A percentile compares a stretch with the other conserved stretches of the same genome.
Evolutionary conservation across 2,329 filamentous ascomycete genomes (phyloP).

Genomic region (Phaeosphaeriaceae sp.): DNA sequence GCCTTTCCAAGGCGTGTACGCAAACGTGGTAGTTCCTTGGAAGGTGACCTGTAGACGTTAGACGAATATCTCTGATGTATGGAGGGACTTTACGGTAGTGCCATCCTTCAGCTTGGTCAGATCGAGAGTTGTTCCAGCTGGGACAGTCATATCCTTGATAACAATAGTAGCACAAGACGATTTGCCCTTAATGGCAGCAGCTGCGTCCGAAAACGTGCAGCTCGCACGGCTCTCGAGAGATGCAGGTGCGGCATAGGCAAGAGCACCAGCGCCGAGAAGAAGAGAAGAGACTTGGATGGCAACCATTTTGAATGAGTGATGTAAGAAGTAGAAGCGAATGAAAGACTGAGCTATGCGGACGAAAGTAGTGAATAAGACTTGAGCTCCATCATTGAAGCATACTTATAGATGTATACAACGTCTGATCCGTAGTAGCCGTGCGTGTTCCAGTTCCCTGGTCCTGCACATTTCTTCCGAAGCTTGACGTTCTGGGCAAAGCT

Average conservation of each 20-base stretch:
- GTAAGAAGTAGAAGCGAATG: conserved; percentile 6
- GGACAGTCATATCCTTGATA: conserved; percentile 62
- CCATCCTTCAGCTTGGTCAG: conserved; percentile 60
- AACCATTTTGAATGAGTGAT: conserved; percentile 24
- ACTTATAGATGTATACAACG: not conserved
- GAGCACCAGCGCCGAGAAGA: conserved; percentile 36
- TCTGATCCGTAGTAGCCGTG: not conserved
- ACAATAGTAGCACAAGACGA: conserved; percentile 62
- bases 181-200: conserved; percentile 58
- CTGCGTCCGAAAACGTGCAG: conserved; percentile 64
- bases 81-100: conserved; percentile 50
- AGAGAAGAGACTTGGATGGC: conserved; percentile 27
- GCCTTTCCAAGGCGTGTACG: conserved; percentile 69
- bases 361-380: not conserved
- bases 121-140: conserved; percentile 65
- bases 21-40: conserved; percentile 71
- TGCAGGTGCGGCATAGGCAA: conserved; percentile 37
- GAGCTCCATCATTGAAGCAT: not conserved
- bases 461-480: conserved; percentile 18
- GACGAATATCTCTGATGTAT: not conserved
- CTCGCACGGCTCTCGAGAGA: conserved; percentile 36
- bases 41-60: conserved; percentile 60
- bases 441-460: not conserved
- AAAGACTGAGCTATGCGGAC: not conserved
- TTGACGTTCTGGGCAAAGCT: conserved; percentile 39